phyloP scores from a whole-genome alignment of 768 basidiomycete genomes.

The Mycena indigotica region DNA sequence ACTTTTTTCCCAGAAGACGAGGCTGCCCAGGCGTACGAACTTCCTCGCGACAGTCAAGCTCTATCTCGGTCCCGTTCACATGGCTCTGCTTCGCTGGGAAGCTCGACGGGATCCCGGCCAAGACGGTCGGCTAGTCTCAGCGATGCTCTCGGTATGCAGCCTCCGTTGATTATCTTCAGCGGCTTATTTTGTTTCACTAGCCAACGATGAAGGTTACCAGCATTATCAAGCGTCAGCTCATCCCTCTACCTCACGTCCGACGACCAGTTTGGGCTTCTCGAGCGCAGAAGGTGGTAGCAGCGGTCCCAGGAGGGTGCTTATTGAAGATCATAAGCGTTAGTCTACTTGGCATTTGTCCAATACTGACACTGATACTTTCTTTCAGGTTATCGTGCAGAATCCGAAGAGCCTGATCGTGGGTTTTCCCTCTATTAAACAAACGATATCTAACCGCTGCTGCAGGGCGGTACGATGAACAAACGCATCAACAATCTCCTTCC shows the following conservation, averaged over 20 bases:
- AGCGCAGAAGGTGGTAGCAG: slow-evolving; percentile 26
- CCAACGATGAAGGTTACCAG: slow-evolving; percentile 29
- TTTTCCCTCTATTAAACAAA: slow-evolving; percentile 31
- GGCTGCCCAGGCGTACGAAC: slow-evolving; percentile 13
- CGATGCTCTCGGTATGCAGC: slow-evolving; percentile 52
- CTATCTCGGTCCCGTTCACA: slow-evolving; percentile 30
- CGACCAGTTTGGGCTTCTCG: slow-evolving; percentile 44
- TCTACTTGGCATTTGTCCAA: slow-evolving; percentile 6
- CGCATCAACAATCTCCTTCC: slow-evolving; percentile 57
- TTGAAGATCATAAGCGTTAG: slow-evolving; percentile 44
- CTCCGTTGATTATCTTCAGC: slow-evolving; percentile 11
- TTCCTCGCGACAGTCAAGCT: slow-evolving; percentile 29
- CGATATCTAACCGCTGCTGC: slow-evolving; percentile 20
- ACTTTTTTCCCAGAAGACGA: slow-evolving; percentile 23
- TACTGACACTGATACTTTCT: slow-evolving; percentile 6
- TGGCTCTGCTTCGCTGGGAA: slow-evolving; percentile 30
- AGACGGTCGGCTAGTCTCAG: slow-evolving; percentile 79
- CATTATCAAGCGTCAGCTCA: slow-evolving; percentile 14
- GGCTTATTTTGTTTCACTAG: slow-evolving; percentile 4
- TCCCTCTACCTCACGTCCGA: slow-evolving; percentile 37
- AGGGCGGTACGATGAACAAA: slow-evolving; percentile 29
- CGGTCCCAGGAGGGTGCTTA: slow-evolving; percentile 40
- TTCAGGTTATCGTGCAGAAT: slow-evolving; percentile 41
- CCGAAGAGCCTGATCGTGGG: slow-evolving; percentile 36
- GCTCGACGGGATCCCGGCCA: slow-evolving; percentile 55